Conservation (phyloP, 345 rosid species). For the Eucalyptus cloeziana region DNA sequence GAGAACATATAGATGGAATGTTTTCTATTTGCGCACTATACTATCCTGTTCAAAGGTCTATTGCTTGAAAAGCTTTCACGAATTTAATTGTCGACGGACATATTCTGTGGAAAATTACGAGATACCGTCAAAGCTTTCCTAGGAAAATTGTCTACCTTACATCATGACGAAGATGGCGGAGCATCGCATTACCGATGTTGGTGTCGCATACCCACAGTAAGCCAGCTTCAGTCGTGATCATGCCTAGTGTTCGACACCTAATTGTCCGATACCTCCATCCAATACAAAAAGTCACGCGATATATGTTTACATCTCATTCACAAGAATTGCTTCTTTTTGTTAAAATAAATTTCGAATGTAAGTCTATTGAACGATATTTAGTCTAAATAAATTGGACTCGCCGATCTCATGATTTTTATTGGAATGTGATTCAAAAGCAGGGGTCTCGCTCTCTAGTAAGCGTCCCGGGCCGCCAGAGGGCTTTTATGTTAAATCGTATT, state of each 20-base stretch:
- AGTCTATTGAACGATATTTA: background rate
- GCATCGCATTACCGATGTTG: background rate
- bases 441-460: background rate
- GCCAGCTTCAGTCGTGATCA: background rate
- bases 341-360: background rate
- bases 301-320: background rate
- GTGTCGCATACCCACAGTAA: background rate
- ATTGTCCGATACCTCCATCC: background rate
- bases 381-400: background rate
- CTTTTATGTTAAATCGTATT: too few species aligned
- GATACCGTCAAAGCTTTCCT: background rate
- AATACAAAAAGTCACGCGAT: background rate
- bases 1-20: background rate
- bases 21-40: background rate
- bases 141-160: background rate
- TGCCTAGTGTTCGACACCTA: background rate
- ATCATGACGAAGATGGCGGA: background rate
- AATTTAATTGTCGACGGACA: background rate
- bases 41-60: background rate
- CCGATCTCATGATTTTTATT: background rate
- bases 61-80: background rate
- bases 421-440: background rate
- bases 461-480: accelerated
- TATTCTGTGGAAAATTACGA: background rate
- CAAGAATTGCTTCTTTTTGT: background rate